phyloP scores from a whole-genome alignment of 1,284 basidiomycete species.

The Apiotrichum veenhuisii region DNA sequence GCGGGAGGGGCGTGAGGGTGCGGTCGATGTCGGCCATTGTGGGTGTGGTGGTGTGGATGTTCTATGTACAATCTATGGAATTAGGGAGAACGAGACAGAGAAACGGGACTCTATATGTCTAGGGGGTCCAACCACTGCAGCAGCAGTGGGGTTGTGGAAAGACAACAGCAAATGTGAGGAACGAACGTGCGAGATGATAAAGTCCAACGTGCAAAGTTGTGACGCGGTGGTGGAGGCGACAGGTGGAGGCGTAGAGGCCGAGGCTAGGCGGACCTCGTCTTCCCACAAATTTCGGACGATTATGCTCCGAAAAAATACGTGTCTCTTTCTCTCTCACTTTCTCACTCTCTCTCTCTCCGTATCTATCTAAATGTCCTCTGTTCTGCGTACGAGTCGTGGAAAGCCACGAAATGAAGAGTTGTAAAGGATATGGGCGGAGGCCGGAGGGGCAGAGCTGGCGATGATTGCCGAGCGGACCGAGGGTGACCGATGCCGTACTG shows the following conservation, averaged over 20 bases:
- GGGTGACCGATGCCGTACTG: neutral
- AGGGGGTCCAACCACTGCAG: neutral
- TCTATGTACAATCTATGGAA: neutral
- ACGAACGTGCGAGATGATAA: constrained; percentile 3
- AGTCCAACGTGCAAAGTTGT: neutral
- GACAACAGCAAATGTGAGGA: too few relatives aligned
- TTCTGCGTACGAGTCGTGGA: too few relatives aligned
- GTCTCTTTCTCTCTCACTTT: too few relatives aligned
- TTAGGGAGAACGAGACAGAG: neutral
- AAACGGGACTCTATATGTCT: neutral
- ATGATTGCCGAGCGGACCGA: neutral
- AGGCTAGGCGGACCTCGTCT: too few relatives aligned
- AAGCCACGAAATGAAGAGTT: too few relatives aligned
- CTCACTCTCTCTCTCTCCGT: too few relatives aligned
- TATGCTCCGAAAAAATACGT: too few relatives aligned
- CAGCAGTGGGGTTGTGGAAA: neutral
- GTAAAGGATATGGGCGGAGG: too few relatives aligned
- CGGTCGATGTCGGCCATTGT: neutral
- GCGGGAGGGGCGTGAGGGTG: constrained; percentile 1
- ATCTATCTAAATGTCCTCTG: too few relatives aligned
- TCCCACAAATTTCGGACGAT: too few relatives aligned
- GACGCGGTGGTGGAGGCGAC: neutral
- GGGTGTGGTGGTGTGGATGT: neutral
- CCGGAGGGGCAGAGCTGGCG: too few relatives aligned
- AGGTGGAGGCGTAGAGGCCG: neutral